These are phyloP conservation scores for Hibiscus syriacus DNA, from an alignment of 345 rosid genomes.

Conservation along the genomic window DNA sequence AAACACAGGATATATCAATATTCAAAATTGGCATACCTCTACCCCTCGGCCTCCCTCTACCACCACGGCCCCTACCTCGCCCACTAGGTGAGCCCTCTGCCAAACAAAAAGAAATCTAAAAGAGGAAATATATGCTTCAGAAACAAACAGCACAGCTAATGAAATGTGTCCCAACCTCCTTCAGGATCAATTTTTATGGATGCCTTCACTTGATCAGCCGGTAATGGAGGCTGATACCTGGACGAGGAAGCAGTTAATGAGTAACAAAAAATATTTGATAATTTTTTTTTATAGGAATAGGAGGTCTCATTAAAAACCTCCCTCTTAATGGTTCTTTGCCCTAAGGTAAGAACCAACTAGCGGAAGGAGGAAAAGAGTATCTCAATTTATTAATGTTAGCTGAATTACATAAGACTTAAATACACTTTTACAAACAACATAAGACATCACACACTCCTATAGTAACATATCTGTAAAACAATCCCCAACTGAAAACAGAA, in stretches of 20 bases:
- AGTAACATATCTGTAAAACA: too few species aligned
- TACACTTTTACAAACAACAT: too few species aligned
- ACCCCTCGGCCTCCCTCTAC: conserved; percentile 51
- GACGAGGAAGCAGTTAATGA: conserved; percentile 33
- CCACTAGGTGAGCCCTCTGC: conserved; percentile 72
- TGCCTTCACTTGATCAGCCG: conserved; percentile 57
- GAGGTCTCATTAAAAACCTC: too few species aligned
- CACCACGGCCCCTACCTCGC: conserved; percentile 61
- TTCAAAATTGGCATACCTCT: conserved; percentile 26
- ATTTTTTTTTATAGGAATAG: too few species aligned
- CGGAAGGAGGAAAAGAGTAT: too few species aligned
- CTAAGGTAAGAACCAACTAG: too few species aligned
- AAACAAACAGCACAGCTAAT: neutral
- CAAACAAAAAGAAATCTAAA: neutral
- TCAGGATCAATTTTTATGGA: conserved; percentile 45
- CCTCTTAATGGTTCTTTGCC: too few species aligned
- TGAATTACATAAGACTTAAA: too few species aligned
- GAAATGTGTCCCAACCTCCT: conserved; percentile 38
- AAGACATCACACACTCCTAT: too few species aligned
- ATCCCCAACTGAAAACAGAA: too few species aligned
- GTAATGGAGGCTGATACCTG: too few species aligned
- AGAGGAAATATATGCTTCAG: neutral
- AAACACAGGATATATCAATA: neutral
- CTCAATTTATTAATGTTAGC: too few species aligned
- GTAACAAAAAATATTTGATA: neutral